Conservation (phyloP, 164 flowering plant genomes). For the Dillenia turbinata region DNA sequence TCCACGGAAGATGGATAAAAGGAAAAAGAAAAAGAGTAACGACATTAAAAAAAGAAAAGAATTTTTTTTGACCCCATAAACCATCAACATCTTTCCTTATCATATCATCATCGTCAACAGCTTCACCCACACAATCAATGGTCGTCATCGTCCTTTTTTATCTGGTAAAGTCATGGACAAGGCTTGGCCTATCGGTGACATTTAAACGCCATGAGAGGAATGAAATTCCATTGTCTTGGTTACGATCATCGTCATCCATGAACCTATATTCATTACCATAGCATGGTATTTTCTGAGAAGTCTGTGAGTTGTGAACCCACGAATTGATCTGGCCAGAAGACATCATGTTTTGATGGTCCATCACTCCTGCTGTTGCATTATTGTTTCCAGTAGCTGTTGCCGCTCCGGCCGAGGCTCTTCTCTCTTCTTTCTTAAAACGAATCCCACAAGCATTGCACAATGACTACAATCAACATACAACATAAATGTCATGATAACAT, state of each 20-base stretch:
- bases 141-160: slow-evolving; percentile 13
- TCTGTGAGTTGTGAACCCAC: slow-evolving; percentile 30
- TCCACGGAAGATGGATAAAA: slow-evolving; percentile 5
- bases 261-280: slow-evolving; percentile 48
- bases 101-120: slow-evolving; percentile 13
- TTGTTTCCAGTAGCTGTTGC: slow-evolving; percentile 8
- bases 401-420: slow-evolving; percentile 66
- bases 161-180: slow-evolving; percentile 67
- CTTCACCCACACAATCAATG: slow-evolving; percentile 11
- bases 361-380: slow-evolving; percentile 3
- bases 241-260: slow-evolving; percentile 39
- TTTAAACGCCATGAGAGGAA: slow-evolving; percentile 85
- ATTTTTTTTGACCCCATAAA: slow-evolving; percentile 10
- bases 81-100: too few species aligned
- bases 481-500: neutral
- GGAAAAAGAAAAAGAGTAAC: slow-evolving; percentile 2
- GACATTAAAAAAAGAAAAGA: slow-evolving; percentile 5
- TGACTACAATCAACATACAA: slow-evolving; percentile 46
- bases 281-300: slow-evolving; percentile 33
- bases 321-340: slow-evolving; percentile 24
- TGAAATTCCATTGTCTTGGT: slow-evolving; percentile 30
- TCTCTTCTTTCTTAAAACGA: slow-evolving; percentile 95
- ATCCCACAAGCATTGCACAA: slow-evolving; percentile 99
- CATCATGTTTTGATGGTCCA: slow-evolving; percentile 27
- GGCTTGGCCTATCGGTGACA: slow-evolving; percentile 64